phyloP scores from a whole-genome alignment of 768 basidiomycete species.

The Suillus subalutaceus region DNA sequence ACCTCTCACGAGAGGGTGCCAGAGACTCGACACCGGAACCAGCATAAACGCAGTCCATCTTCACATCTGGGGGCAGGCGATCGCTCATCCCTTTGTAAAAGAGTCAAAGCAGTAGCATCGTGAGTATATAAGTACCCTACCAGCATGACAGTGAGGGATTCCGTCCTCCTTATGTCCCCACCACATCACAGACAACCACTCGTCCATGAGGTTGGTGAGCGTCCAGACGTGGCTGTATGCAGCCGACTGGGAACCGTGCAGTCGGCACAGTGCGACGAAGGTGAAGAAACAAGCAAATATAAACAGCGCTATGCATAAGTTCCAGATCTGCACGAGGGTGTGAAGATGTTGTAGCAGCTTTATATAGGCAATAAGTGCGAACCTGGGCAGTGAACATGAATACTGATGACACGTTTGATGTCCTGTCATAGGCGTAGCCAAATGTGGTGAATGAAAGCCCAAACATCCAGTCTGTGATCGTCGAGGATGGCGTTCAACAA shows the following conservation, averaged over 20 bases:
- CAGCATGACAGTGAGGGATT: slow-evolving; percentile 19
- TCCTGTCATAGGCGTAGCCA: background rate
- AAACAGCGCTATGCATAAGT: slow-evolving; percentile 24
- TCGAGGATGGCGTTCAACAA: background rate
- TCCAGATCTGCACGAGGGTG: slow-evolving; percentile 25
- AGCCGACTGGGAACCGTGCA: slow-evolving; percentile 30
- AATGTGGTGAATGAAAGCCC: slow-evolving; percentile 30
- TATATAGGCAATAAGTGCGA: background rate
- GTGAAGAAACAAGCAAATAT: slow-evolving; percentile 24
- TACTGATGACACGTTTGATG: too few species aligned
- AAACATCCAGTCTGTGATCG: slow-evolving; percentile 33
- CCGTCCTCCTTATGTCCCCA: slow-evolving; percentile 28
- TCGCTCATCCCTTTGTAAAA: slow-evolving; percentile 4
- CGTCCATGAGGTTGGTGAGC: slow-evolving; percentile 37
- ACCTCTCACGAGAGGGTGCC: too few species aligned
- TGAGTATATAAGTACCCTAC: slow-evolving; percentile 9
- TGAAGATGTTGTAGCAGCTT: background rate
- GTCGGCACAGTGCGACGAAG: slow-evolving; percentile 9
- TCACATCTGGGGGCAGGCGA: slow-evolving; percentile 20
- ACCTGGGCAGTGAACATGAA: slow-evolving; percentile 34
- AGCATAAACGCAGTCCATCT: slow-evolving; percentile 24
- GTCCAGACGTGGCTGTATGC: slow-evolving; percentile 37
- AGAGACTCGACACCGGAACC: background rate
- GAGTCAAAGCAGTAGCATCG: background rate
- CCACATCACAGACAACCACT: slow-evolving; percentile 37